Percentiles rank a stretch among this genome's conserved stretches.
phyloP scores from a whole-genome alignment of 2,329 filamentous ascomycete species.

The Phoma sp. region DNA sequence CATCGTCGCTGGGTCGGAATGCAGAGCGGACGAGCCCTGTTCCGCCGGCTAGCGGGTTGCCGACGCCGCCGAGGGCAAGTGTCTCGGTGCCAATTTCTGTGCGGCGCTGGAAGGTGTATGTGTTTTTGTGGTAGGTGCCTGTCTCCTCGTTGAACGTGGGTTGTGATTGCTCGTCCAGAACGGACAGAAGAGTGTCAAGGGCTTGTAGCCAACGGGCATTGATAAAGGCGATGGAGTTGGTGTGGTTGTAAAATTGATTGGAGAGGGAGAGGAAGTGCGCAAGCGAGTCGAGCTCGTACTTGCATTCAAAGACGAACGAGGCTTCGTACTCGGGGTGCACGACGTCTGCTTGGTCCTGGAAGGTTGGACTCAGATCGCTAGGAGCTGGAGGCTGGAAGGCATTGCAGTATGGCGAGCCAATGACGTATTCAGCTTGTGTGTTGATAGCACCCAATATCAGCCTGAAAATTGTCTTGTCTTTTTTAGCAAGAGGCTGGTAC shows the following conservation, averaged over 20 bases:
- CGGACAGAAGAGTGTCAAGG: conserved; percentile 73
- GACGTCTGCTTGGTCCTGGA: conserved; percentile 80
- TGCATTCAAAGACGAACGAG: conserved; percentile 91
- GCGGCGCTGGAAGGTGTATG: conserved; percentile 84
- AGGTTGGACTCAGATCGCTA: conserved; percentile 72
- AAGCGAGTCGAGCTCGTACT: conserved; percentile 96
- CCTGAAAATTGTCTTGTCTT: conserved; percentile 77
- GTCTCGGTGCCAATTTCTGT: conserved; percentile 91
- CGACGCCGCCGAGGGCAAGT: conserved; percentile 77
- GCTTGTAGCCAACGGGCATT: conserved; percentile 80
- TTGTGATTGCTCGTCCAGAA: conserved; percentile 78
- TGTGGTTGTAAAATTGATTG: conserved; percentile 86
- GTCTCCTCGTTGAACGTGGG: conserved; percentile 78
- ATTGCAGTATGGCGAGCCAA: conserved; percentile 95
- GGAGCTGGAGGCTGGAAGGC: conserved; percentile 94
- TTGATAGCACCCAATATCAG: conserved; percentile 93
- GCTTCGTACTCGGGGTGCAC: conserved; percentile 90
- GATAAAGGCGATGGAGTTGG: conserved; percentile 78
- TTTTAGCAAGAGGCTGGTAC: conserved; percentile 84
- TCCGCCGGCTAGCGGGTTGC: conserved; percentile 86
- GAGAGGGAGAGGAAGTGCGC: conserved; percentile 86
- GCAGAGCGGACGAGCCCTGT: conserved; percentile 89
- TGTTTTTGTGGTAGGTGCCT: conserved; percentile 70
- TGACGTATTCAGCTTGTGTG: conserved; percentile 93
- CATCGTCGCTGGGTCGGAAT: conserved; percentile 94